A percentile compares a stretch with the other conserved stretches of the same genome.
These are phyloP conservation scores for Fusarium nelsonii DNA, from an alignment of 2,329 filamentous ascomycete species.

Conservation along the genomic window DNA sequence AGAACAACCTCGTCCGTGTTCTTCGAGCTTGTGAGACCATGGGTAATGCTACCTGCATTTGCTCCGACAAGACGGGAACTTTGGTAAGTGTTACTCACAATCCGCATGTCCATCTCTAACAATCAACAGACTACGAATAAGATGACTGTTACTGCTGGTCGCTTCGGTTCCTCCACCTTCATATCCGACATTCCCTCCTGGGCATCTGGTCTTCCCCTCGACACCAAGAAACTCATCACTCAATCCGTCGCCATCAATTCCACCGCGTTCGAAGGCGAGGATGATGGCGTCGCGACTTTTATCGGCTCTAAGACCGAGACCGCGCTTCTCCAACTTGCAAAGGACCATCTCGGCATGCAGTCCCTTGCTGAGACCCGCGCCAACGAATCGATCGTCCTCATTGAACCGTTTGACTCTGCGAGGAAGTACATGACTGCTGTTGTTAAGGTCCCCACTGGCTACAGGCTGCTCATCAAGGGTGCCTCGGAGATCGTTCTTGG, in stretches of 20 bases:
- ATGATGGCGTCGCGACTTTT: conserved; percentile 72
- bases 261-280: conserved; percentile 80
- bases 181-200: conserved; percentile 47
- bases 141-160: conserved; percentile 74
- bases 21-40: conserved; percentile 84
- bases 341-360: conserved; percentile 75
- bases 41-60: conserved; percentile 80
- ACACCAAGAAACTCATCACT: conserved; percentile 46
- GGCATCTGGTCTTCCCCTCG: conserved; percentile 42
- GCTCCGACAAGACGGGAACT: conserved; percentile 76
- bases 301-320: conserved; percentile 85
- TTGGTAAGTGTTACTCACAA: conserved; percentile 48
- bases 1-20: conserved; percentile 81
- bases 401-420: conserved; percentile 80
- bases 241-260: conserved; percentile 71
- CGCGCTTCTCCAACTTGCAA: conserved; percentile 75
- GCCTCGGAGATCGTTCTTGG: conserved; percentile 72
- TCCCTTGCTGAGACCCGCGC: conserved; percentile 73
- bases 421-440: conserved; percentile 80
- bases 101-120: background rate
- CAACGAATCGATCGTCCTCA: conserved; percentile 70
- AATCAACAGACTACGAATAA: conserved; percentile 64
- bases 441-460: conserved; percentile 64
- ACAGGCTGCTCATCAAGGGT: conserved; percentile 72
- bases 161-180: conserved; percentile 62